Percentiles rank a stretch among this genome's conserved stretches.
phyloP scores from a whole-genome alignment of 495 filamentous ascomycete species.

The Bacidia rubella region DNA sequence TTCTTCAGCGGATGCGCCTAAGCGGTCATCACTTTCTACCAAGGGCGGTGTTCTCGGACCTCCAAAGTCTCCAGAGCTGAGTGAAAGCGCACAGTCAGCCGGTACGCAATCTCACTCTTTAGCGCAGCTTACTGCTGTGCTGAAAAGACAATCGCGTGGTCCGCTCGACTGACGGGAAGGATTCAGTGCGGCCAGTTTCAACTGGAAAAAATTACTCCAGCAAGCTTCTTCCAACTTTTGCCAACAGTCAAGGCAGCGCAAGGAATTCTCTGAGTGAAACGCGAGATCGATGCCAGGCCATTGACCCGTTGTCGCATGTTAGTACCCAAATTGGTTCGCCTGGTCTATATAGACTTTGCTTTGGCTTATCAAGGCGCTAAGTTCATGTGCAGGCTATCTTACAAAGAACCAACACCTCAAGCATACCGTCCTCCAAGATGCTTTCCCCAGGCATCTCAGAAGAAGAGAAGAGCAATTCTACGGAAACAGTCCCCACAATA shows the following conservation, averaged over 20 bases:
- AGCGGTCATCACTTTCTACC: background rate
- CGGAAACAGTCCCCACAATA: conserved; percentile 20
- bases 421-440: conserved; percentile 51
- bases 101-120: background rate
- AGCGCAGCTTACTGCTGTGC: conserved; percentile 1
- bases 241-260: conserved; percentile 10
- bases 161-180: background rate
- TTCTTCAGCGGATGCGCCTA: background rate
- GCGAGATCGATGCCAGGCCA: conserved; percentile 22
- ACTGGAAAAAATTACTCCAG: conserved; percentile 21
- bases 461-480: conserved; percentile 35
- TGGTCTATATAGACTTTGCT: conserved; percentile 5
- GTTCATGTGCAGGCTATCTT: conserved; percentile 50
- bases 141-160: too few species aligned
- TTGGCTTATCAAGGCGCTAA: conserved; percentile 5
- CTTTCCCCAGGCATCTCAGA: conserved; percentile 42
- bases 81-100: conserved; percentile 5
- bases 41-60: background rate
- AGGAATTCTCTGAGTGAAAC: conserved; percentile 9
- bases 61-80: conserved; percentile 1
- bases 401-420: conserved; percentile 66
- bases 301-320: conserved; percentile 46
- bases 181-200: conserved; percentile 18
- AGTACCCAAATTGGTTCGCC: conserved; percentile 13
- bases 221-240: conserved; percentile 20